phyloP scores from a whole-genome alignment of 1,284 basidiomycete species.

The Irpex rosettiformis region DNA sequence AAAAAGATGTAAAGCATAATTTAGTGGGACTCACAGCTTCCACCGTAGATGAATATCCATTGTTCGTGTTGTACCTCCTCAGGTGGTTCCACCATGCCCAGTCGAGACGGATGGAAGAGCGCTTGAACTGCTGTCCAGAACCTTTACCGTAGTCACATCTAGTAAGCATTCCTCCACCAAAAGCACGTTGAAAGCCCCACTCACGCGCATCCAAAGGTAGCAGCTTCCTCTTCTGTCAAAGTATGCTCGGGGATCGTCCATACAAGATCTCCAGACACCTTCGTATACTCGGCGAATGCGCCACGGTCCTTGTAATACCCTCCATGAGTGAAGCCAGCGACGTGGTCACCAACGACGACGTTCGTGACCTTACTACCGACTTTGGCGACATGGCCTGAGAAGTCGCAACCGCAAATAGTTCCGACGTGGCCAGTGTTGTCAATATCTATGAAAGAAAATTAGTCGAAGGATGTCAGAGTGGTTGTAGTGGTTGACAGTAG shows the following conservation, averaged over 20 bases:
- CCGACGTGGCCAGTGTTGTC: conserved; percentile 10
- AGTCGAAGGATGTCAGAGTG: background rate
- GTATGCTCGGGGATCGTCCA: conserved; percentile 31
- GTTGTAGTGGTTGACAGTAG: background rate
- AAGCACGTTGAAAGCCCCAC: conserved; percentile 9
- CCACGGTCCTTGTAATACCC: conserved; percentile 26
- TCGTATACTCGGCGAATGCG: conserved; percentile 39
- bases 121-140: background rate
- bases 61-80: background rate
- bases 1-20: too few species aligned
- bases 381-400: conserved; percentile 21
- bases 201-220: conserved; percentile 35
- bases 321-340: conserved; percentile 25
- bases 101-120: background rate
- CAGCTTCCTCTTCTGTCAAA: conserved; percentile 28
- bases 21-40: conserved; percentile 25
- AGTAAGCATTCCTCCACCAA: conserved; percentile 18
- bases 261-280: conserved; percentile 27
- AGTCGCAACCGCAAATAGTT: conserved; percentile 25
- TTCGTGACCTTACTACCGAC: conserved; percentile 21
- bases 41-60: conserved; percentile 18
- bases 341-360: conserved; percentile 22
- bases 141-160: background rate
- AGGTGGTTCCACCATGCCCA: background rate
- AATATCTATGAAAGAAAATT: background rate